These are phyloP conservation scores for Euphorbia schlechtendalii DNA, from an alignment of 441 rosid species.

Conservation along the genomic window DNA sequence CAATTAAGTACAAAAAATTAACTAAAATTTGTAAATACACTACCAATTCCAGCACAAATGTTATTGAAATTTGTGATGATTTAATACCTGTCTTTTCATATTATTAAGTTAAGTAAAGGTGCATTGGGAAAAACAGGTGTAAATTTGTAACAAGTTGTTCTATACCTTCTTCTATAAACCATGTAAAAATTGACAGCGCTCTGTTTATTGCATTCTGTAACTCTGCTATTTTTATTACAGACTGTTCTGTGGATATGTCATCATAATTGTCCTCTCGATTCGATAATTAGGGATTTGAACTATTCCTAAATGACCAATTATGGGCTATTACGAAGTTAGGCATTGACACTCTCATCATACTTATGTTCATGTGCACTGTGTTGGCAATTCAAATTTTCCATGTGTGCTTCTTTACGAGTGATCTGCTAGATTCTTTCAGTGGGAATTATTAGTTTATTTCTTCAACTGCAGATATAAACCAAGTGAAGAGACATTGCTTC, in stretches of 20 bases:
- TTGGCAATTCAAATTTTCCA: constrained; percentile 5
- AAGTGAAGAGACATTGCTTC: constrained; percentile 83
- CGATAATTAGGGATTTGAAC: neutral
- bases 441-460: constrained; percentile 19
- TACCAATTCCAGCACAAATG: neutral
- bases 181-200: too few relatives aligned
- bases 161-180: too few relatives aligned
- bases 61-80: neutral
- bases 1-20: neutral
- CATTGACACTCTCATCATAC: neutral
- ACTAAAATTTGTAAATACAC: neutral
- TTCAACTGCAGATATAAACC: constrained; percentile 81
- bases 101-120: neutral
- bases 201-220: neutral
- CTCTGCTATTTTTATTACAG: neutral
- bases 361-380: neutral
- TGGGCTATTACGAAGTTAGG: neutral
- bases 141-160: too few relatives aligned
- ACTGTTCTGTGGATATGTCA: neutral
- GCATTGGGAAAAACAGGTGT: too few relatives aligned
- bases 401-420: neutral
- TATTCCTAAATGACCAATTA: neutral
- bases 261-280: neutral
- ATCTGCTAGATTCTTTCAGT: constrained; percentile 12
- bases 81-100: neutral